Evolutionary conservation across 2,329 filamentous ascomycete species (phyloP), one percentile per base, ranked within the genome.

Genomic region (Nemania serpens): DNA sequence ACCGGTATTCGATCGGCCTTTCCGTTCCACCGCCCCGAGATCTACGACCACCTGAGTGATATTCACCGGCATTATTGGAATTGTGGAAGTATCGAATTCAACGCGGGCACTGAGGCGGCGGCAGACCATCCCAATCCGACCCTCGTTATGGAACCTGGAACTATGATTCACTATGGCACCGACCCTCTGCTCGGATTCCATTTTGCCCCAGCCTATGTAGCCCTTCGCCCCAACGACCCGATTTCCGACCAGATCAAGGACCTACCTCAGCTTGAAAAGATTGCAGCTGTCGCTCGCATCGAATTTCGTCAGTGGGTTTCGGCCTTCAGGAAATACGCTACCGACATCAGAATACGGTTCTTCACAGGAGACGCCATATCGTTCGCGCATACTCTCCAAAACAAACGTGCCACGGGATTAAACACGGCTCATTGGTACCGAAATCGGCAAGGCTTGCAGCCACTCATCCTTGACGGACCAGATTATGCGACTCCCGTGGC

Each of bases 181-280:
- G 75, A 87, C 59, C 84, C 85, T 0, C 62, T 86, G 0, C 66
- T 80, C 5, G 80, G 84, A 0, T 88, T 83, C 59, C 84, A 88
- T 69, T 75, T 87, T 17, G 80, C 81, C 1, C 70, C 76, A 1
- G 81, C 77, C 3, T 77, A 76, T 59, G 74, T 74, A 2, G 67
- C 75, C 0, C 72, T 81, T 2, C 60, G 71, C 0, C 3, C 15
- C 1, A 2, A 17, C 64, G 75, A 20, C 2, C 49, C 63, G 0
- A 9, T 12, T 9, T 39, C 15, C 1, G 9, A 39, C 11, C 1
- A n/a, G 18, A n/a, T 59, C 13, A n/a, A 53, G 2, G 6, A 25
- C 22, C 43, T 49, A 17, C 34, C 54, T 12, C 45, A 2, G 11
- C 22, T 3, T 18, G 25, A 52, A 5, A 70, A 64, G 17, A 49